Percentiles rank a stretch among this genome's conserved stretches.
Evolutionary conservation across 768 basidiomycete species (phyloP).

Genomic region (Tulasnella sp.): DNA sequence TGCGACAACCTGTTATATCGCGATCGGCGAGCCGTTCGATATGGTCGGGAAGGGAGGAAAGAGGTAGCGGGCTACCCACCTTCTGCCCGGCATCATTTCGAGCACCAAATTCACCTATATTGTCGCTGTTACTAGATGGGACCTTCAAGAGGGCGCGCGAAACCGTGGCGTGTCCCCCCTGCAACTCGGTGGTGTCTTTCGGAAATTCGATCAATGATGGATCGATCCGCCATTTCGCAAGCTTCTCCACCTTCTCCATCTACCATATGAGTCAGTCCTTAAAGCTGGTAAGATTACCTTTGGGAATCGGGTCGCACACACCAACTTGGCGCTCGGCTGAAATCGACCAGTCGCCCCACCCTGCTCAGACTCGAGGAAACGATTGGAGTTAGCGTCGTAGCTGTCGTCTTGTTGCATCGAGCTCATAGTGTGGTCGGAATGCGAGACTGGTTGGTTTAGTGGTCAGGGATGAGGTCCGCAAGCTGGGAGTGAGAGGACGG

Average conservation of each 20-base stretch:
- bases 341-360: neutral
- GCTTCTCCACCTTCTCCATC: neutral
- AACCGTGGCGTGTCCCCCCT: neutral
- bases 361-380: neutral
- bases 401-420: neutral
- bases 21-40: neutral
- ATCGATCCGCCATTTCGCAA: neutral
- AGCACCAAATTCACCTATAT: neutral
- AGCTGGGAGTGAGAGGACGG: too few species aligned
- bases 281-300: too few species aligned
- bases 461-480: too few species aligned
- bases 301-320: too few species aligned
- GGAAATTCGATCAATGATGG: neutral
- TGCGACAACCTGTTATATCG: neutral
- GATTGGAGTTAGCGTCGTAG: neutral
- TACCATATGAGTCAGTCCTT: too few species aligned
- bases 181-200: neutral
- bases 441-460: too few species aligned
- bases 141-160: neutral
- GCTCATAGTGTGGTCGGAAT: neutral
- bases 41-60: neutral
- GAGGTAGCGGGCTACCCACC: neutral
- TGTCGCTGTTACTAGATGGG: neutral
- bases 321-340: neutral
- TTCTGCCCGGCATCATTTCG: neutral